Conservation (phyloP, 306 rosid genomes). For the Cyamopsis tetragonoloba region DNA sequence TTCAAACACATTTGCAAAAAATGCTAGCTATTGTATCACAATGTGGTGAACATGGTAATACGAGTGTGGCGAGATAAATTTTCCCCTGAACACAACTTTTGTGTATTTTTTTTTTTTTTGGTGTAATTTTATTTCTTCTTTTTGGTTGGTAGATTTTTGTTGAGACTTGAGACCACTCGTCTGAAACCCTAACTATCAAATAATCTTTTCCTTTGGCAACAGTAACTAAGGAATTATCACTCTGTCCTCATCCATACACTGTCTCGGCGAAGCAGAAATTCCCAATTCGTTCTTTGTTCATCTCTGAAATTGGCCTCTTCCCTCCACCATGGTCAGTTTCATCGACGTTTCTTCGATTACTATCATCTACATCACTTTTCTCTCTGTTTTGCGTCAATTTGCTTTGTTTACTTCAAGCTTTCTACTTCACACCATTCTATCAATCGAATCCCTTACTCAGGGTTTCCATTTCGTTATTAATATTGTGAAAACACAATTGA, state of each 20-base stretch:
- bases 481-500: background rate
- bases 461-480: background rate
- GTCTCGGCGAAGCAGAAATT: background rate
- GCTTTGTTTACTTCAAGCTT: background rate
- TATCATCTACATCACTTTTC: background rate
- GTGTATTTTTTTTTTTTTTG: too few species aligned
- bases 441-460: background rate
- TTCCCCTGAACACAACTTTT: too few species aligned
- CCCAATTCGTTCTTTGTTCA: background rate
- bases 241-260: background rate
- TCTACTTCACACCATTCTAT: background rate
- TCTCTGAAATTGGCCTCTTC: background rate
- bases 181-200: constrained; percentile 20
- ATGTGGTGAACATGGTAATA: too few species aligned
- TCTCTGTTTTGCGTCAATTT: background rate
- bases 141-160: background rate
- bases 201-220: background rate
- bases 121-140: background rate
- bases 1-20: too few species aligned
- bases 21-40: too few species aligned
- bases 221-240: background rate
- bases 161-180: background rate
- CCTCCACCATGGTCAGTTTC: constrained; percentile 37
- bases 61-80: too few species aligned
- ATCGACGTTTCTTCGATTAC: background rate